These are phyloP conservation scores for Rhizopogon vulgaris DNA, from an alignment of 768 basidiomycete species.

Conservation along the genomic window DNA sequence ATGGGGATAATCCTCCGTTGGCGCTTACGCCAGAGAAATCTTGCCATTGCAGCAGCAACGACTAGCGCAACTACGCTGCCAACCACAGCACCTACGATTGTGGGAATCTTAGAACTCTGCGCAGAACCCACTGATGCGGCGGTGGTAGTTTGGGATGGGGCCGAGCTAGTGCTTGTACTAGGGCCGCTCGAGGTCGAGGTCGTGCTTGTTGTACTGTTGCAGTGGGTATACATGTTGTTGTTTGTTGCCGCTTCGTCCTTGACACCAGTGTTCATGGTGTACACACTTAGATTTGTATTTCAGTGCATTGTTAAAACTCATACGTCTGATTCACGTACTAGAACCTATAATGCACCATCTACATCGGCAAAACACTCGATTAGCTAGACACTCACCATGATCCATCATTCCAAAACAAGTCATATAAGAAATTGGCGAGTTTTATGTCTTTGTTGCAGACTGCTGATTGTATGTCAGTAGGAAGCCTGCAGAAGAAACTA, in stretches of 20 bases:
- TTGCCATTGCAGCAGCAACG: not conserved
- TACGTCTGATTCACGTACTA: constrained; percentile 8
- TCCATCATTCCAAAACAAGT: constrained; percentile 14
- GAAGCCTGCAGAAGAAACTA: constrained; percentile 10
- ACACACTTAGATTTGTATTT: constrained; percentile 9
- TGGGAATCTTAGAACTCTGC: not conserved
- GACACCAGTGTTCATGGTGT: constrained; percentile 12
- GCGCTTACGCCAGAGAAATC: not conserved
- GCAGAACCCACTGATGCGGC: not conserved
- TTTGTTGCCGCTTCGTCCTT: constrained; percentile 12
- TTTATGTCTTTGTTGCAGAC: constrained; percentile 18
- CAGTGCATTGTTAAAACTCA: not conserved
- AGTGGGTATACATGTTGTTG: constrained; percentile 25
- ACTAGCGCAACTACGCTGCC: not conserved
- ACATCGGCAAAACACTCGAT: not conserved
- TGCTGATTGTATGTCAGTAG: constrained; percentile 13
- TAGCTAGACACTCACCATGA: constrained; percentile 10
- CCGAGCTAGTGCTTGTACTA: not conserved
- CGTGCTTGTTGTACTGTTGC: constrained; percentile 7
- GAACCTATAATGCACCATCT: constrained; percentile 1
- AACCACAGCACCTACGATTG: constrained; percentile 1
- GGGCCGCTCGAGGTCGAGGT: not conserved
- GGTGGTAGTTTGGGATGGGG: not conserved
- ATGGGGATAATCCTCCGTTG: not conserved
- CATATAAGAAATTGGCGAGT: constrained; percentile 14